These are phyloP conservation scores for Xylariales sp. DNA, from an alignment of 2,329 filamentous ascomycete genomes.

Conservation along the genomic window DNA sequence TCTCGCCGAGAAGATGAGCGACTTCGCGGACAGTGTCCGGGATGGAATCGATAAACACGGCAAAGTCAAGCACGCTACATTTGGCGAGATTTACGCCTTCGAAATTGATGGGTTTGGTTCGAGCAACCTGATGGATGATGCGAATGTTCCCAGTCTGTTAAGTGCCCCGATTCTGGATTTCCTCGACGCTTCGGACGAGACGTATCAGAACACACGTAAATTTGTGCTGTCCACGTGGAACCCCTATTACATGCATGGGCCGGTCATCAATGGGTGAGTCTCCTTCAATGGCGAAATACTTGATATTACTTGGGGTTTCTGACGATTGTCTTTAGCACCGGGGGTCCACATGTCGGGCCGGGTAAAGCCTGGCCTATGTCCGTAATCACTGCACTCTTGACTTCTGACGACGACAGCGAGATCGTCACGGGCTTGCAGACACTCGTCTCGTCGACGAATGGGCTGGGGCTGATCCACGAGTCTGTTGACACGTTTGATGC, in stretches of 20 bases:
- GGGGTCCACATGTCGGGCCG: conserved; percentile 67
- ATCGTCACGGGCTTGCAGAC: conserved; percentile 51
- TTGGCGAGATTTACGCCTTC: conserved; percentile 73
- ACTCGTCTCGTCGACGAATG: conserved; percentile 49
- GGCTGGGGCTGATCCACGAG: conserved; percentile 57
- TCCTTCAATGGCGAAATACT: conserved; percentile 45
- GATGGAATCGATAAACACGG: conserved; percentile 75
- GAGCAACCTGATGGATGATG: conserved; percentile 69
- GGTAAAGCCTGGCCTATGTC: conserved; percentile 90
- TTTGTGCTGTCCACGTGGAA: conserved; percentile 79
- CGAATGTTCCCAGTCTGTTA: conserved; percentile 69
- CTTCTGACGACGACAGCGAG: conserved; percentile 55
- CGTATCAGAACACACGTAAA: conserved; percentile 79
- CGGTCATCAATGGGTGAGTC: conserved; percentile 59
- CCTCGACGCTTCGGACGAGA: conserved; percentile 57
- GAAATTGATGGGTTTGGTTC: conserved; percentile 75
- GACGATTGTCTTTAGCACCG: conserved; percentile 50
- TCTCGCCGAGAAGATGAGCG: conserved; percentile 60
- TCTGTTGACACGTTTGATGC: conserved; percentile 55
- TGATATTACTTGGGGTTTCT: conserved; percentile 17
- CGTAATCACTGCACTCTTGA: conserved; percentile 82
- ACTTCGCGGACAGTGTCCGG: conserved; percentile 68
- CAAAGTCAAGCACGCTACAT: conserved; percentile 69
- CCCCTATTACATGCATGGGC: conserved; percentile 74
- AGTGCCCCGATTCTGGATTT: conserved; percentile 68